These are phyloP conservation scores for Metarhizium humberi DNA, from an alignment of 2,329 filamentous ascomycete genomes.

Conservation along the genomic window DNA sequence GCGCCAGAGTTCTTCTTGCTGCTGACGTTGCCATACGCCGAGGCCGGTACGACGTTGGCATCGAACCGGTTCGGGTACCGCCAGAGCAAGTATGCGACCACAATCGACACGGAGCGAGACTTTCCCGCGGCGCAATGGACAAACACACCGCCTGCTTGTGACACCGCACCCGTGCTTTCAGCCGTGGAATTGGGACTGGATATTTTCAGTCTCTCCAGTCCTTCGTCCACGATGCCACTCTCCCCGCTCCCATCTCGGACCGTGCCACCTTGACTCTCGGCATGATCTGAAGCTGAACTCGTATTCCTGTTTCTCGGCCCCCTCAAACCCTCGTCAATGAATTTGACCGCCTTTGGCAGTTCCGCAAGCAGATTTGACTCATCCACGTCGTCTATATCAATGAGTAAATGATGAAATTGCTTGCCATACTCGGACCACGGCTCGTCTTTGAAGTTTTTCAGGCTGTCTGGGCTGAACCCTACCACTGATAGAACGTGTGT, in stretches of 20 bases:
- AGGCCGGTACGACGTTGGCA: slow-evolving; percentile 23
- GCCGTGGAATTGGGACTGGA: neutral
- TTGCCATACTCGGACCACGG: slow-evolving; percentile 39
- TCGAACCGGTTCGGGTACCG: slow-evolving; percentile 47
- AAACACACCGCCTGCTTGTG: slow-evolving; percentile 34
- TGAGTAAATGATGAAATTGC: slow-evolving; percentile 61
- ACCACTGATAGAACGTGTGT: slow-evolving; percentile 87
- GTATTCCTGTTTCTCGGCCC: neutral
- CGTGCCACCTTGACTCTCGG: slow-evolving; percentile 1
- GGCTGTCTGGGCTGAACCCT: slow-evolving; percentile 35
- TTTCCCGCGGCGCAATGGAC: slow-evolving; percentile 87
- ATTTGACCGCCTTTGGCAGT: slow-evolving; percentile 68
- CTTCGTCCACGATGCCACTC: slow-evolving; percentile 2
- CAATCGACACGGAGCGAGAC: slow-evolving; percentile 78
- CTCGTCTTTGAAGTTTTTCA: slow-evolving; percentile 39
- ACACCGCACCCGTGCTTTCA: too few relatives aligned
- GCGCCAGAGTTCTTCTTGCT: neutral
- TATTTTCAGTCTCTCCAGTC: slow-evolving; percentile 3
- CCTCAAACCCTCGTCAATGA: slow-evolving; percentile 68
- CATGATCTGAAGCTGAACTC: slow-evolving; percentile 3
- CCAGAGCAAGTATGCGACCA: slow-evolving; percentile 78
- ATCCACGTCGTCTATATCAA: slow-evolving; percentile 85
- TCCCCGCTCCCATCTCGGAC: neutral
- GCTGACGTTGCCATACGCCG: slow-evolving; percentile 11
- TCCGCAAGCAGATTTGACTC: slow-evolving; percentile 80